A percentile compares a stretch with the other conserved stretches of the same genome.
phyloP scores from a whole-genome alignment of 2,329 filamentous ascomycete species.

The Ilyonectria robusta region DNA sequence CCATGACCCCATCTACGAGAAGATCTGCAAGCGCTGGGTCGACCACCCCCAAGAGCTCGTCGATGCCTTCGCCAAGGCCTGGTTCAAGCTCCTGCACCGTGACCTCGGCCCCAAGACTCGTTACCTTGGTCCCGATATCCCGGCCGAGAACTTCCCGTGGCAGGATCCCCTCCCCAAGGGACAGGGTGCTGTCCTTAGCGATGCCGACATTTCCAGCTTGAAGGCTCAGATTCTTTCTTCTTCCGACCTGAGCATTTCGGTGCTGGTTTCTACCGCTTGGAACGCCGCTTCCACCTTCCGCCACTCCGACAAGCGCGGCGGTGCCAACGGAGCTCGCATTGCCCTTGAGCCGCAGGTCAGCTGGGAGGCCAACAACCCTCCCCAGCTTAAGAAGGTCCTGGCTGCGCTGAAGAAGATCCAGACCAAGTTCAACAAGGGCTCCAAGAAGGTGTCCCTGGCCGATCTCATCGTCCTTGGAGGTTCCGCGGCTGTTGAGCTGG shows the following conservation, averaged over 20 bases:
- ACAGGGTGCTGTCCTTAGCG: conserved; percentile 71
- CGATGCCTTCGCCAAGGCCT: conserved; percentile 79
- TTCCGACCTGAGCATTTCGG: conserved; percentile 68
- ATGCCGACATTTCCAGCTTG: conserved; percentile 73
- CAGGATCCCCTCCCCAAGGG: conserved; percentile 78
- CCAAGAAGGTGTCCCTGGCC: conserved; percentile 82
- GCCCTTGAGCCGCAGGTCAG: conserved; percentile 79
- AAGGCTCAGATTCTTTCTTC: conserved; percentile 78
- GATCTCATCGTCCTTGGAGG: conserved; percentile 86
- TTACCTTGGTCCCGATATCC: conserved; percentile 82
- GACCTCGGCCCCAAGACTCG: conserved; percentile 80
- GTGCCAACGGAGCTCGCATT: conserved; percentile 85
- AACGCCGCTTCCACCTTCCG: conserved; percentile 81
- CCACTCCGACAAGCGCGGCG: conserved; percentile 84
- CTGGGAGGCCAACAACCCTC: conserved; percentile 83
- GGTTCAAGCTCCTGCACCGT: conserved; percentile 89
- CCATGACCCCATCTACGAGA: conserved; percentile 80
- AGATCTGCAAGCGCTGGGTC: conserved; percentile 80
- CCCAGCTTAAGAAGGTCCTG: conserved; percentile 74
- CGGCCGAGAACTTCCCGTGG: conserved; percentile 79
- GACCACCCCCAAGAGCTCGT: conserved; percentile 77
- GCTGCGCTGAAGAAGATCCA: conserved; percentile 74
- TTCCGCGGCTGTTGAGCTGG: conserved; percentile 79
- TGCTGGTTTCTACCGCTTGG: conserved; percentile 78
- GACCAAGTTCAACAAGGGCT: conserved; percentile 72